Percentiles rank a stretch among this genome's conserved stretches.
These are phyloP conservation scores for Suillus americanus DNA, from an alignment of 768 basidiomycete genomes.

Conservation along the genomic window DNA sequence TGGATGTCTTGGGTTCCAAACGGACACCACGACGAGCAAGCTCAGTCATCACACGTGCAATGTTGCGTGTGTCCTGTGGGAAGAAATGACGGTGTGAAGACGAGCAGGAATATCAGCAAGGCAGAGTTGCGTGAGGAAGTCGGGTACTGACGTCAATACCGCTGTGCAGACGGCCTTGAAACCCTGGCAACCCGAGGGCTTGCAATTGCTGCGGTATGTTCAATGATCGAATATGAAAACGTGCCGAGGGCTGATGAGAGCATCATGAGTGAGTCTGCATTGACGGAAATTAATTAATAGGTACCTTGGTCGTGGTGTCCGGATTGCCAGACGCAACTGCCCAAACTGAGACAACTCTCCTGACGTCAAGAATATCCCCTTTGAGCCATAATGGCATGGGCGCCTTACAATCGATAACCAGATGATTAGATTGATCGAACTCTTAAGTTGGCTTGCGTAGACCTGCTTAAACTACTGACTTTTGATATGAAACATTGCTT, in stretches of 20 bases:
- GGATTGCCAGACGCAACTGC: slow-evolving; percentile 12
- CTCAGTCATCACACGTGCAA: slow-evolving; percentile 77
- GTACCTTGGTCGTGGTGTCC: slow-evolving; percentile 18
- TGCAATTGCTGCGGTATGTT: slow-evolving; percentile 77
- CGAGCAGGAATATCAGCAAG: slow-evolving; percentile 9
- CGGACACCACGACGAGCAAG: slow-evolving; percentile 68
- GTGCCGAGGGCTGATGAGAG: slow-evolving; percentile 15
- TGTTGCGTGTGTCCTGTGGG: slow-evolving; percentile 83
- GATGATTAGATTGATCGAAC: neutral
- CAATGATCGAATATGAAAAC: slow-evolving; percentile 35
- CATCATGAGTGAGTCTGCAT: neutral
- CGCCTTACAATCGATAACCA: slow-evolving; percentile 40
- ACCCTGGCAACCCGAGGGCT: slow-evolving; percentile 67
- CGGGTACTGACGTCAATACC: slow-evolving; percentile 80
- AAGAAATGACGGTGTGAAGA: slow-evolving; percentile 5
- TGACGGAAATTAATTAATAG: neutral
- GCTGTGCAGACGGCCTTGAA: slow-evolving; percentile 82
- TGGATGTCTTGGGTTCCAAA: slow-evolving; percentile 72
- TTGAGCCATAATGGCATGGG: slow-evolving; percentile 71
- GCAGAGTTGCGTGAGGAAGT: neutral
- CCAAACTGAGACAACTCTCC: slow-evolving; percentile 55
- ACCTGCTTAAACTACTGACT: slow-evolving; percentile 37
- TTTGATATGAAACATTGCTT: slow-evolving; percentile 90
- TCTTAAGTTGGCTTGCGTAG: slow-evolving; percentile 4
- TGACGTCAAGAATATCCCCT: slow-evolving; percentile 75